A percentile compares a stretch with the other conserved stretches of the same genome.
phyloP scores from a whole-genome alignment of 73 alveolate genomes.

The Halteria grandinella region DNA sequence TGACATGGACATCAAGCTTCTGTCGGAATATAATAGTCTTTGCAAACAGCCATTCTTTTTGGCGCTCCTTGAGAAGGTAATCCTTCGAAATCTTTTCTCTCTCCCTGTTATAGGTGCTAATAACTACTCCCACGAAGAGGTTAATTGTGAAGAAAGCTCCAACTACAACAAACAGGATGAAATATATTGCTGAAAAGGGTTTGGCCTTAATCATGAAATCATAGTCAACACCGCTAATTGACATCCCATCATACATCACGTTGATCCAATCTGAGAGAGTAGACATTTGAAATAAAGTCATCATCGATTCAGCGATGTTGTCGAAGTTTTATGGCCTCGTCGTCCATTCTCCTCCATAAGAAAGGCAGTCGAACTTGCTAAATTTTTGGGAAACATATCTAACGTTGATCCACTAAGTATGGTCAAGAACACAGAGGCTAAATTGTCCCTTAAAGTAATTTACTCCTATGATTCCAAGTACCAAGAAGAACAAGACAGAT shows the following conservation, averaged over 20 bases:
- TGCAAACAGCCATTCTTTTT: constrained; percentile 62
- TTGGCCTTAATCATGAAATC: constrained; percentile 29
- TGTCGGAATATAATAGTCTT: no score
- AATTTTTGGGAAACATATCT: no score
- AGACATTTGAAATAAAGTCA: constrained; percentile 32
- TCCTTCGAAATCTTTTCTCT: constrained; percentile 52
- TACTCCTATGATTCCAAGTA: no score
- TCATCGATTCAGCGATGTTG: constrained; percentile 5
- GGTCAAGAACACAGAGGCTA: no score
- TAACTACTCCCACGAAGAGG: constrained; percentile 67
- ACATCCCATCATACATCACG: constrained; percentile 34
- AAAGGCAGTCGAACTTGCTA: constrained; percentile 58
- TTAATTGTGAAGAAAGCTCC: constrained; percentile 57
- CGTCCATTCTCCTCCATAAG: constrained; percentile 49
- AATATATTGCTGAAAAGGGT: constrained; percentile 36
- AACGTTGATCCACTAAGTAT: no score
- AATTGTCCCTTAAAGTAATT: no score
- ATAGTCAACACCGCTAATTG: constrained; percentile 27
- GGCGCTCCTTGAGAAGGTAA: constrained; percentile 18
- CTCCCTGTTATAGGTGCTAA: constrained; percentile 50
- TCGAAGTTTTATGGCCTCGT: constrained; percentile 12
- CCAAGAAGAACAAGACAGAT: no score
- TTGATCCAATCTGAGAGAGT: constrained; percentile 48
- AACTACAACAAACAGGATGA: constrained; percentile 44
- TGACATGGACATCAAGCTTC: no score